These are phyloP conservation scores for Shiraia sp. DNA, from an alignment of 2,329 filamentous ascomycete species.

Conservation along the genomic window DNA sequence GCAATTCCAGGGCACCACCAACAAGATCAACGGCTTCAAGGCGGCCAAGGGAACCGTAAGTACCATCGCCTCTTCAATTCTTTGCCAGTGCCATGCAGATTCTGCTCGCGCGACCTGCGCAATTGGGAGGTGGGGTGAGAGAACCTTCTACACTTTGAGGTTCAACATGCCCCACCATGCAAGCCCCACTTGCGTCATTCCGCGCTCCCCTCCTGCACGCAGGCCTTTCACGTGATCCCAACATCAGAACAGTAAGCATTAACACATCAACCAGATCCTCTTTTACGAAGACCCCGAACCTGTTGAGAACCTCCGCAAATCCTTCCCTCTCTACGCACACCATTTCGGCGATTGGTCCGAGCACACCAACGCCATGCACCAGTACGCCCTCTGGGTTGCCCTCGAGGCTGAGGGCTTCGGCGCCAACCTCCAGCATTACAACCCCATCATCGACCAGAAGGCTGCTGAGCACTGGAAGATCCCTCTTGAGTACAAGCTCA, in stretches of 20 bases:
- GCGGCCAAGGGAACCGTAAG: conserved; percentile 75
- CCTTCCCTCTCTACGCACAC: conserved; percentile 75
- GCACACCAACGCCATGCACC: conserved; percentile 81
- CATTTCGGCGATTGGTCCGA: conserved; percentile 77
- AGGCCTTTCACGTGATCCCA: background rate
- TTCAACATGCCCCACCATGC: conserved; percentile 19
- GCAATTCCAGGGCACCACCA: conserved; percentile 59
- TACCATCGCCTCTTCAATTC: conserved; percentile 18
- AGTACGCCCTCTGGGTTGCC: conserved; percentile 79
- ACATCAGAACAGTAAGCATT: conserved; percentile 11
- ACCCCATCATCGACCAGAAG: conserved; percentile 78
- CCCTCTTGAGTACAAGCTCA: conserved; percentile 73
- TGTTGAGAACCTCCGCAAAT: conserved; percentile 67
- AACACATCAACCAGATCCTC: conserved; percentile 60
- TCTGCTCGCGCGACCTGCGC: background rate
- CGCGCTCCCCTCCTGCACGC: background rate
- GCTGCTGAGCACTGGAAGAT: conserved; percentile 71
- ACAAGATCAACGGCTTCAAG: conserved; percentile 64
- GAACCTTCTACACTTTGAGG: background rate
- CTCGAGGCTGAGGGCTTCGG: conserved; percentile 83
- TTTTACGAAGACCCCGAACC: conserved; percentile 81
- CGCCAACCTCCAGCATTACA: conserved; percentile 92
- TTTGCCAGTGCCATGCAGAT: background rate
- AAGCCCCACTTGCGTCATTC: conserved; percentile 13
- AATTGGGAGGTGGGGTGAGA: background rate